Evolutionary conservation across 2,329 filamentous ascomycete species (phyloP).

Genomic region (Fusarium siculi): DNA sequence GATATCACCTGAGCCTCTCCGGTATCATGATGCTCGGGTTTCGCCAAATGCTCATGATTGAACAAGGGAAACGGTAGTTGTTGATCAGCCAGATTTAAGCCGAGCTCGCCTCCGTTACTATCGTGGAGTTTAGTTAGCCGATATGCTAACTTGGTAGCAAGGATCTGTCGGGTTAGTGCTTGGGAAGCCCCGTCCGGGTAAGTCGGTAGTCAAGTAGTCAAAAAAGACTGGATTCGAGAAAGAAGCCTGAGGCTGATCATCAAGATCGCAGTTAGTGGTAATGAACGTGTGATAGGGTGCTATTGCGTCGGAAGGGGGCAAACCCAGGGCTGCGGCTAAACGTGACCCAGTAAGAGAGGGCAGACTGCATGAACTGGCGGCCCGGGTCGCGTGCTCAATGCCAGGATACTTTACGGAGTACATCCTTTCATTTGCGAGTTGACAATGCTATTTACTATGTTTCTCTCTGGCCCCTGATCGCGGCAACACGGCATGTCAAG

Average conservation of each 20-base stretch:
- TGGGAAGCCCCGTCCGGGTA: not conserved
- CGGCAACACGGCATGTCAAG: not conserved
- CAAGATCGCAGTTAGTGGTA: accelerated
- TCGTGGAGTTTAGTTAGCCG: too few species aligned
- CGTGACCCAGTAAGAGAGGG: not conserved
- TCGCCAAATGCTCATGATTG: not conserved
- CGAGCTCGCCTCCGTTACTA: not conserved
- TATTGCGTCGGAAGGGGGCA: not conserved
- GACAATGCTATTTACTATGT: too few species aligned
- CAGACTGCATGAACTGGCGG: not conserved
- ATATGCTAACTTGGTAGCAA: not conserved
- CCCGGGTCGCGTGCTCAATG: not conserved
- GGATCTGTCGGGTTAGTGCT: not conserved
- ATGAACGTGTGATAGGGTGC: not conserved
- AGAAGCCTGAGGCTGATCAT: not conserved
- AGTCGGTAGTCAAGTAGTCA: accelerated
- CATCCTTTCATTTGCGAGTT: too few species aligned
- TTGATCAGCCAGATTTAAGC: accelerated
- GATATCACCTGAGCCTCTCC: accelerated
- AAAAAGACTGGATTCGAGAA: not conserved
- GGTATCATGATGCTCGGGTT: accelerated
- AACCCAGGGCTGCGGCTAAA: not conserved
- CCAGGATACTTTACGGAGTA: not conserved
- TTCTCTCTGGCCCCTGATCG: accelerated
- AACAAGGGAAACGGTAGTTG: not conserved